These are phyloP conservation scores for Heliamphora exappendiculata DNA, from an alignment of 148 eudicot species.

Conservation along the genomic window DNA sequence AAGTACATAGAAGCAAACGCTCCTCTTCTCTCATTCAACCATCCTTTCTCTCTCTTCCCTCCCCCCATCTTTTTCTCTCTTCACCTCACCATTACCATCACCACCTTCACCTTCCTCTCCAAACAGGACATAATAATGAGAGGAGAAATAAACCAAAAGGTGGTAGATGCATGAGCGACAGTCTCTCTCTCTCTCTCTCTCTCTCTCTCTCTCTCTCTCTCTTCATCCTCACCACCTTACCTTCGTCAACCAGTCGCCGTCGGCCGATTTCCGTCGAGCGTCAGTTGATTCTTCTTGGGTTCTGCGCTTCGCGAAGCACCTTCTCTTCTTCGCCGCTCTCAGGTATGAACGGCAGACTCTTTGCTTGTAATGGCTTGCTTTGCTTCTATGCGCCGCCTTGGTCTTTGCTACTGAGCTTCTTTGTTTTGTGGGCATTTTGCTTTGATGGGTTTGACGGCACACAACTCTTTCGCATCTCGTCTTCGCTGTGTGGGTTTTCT, in stretches of 20 bases:
- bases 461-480: neutral
- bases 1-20: constrained; percentile 11
- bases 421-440: constrained; percentile 7
- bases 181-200: constrained; percentile 11
- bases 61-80: neutral
- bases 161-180: constrained; percentile 59
- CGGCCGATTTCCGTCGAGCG: constrained; percentile 3
- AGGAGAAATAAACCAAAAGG: constrained; percentile 33
- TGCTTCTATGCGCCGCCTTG: neutral
- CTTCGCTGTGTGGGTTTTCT: neutral
- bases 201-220: constrained; percentile 19
- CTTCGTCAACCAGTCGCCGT: constrained; percentile 17
- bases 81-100: neutral
- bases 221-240: constrained; percentile 21
- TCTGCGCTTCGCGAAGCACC: constrained; percentile 19
- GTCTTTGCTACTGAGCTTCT: neutral
- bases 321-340: neutral
- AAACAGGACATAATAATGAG: constrained; percentile 17
- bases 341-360: constrained; percentile 17
- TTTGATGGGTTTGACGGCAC: constrained; percentile 7
- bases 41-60: neutral
- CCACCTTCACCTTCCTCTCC: constrained; percentile 13
- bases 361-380: neutral
- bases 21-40: constrained; percentile 10
- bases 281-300: constrained; percentile 19